A percentile compares a stretch with the other conserved stretches of the same genome.
Evolutionary conservation across 805 yeast species (phyloP).

Genomic region (Metschnikowia matae): DNA sequence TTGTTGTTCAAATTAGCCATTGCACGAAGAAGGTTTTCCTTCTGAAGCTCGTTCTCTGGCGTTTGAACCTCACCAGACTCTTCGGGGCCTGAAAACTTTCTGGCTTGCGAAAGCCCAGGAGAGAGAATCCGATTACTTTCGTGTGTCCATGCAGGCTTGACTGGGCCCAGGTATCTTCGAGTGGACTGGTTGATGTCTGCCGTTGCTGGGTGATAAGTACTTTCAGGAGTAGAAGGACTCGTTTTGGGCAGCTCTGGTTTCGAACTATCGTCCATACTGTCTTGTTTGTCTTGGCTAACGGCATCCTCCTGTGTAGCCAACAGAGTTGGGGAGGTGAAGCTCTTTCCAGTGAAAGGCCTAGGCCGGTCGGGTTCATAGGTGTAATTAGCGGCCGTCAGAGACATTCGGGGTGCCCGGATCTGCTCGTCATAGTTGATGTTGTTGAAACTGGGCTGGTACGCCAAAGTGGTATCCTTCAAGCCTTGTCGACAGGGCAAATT

Average conservation of each 20-base stretch:
- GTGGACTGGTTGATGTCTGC: conserved; percentile 16
- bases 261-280: neutral
- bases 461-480: neutral
- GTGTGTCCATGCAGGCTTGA: conserved; percentile 7
- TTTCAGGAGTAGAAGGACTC: neutral
- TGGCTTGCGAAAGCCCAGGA: neutral
- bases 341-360: conserved; percentile 12
- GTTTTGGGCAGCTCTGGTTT: neutral
- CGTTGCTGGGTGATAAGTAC: conserved; percentile 15
- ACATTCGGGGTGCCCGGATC: conserved; percentile 53
- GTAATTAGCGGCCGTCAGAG: conserved; percentile 26
- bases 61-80: neutral
- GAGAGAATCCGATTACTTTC: conserved; percentile 5
- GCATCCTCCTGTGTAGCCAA: neutral
- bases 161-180: conserved; percentile 18
- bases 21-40: conserved; percentile 18
- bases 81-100: neutral
- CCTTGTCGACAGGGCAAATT: conserved; percentile 6
- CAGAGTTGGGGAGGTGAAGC: conserved; percentile 2
- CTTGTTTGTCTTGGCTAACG: neutral
- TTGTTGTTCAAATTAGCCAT: conserved; percentile 16
- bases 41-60: neutral
- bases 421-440: conserved; percentile 48
- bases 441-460: conserved; percentile 14
- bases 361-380: conserved; percentile 21